Base-by-base conservation (phyloP, 225 moss, liverwort and hornwort genomes). In the Bryoerythrophyllum caledonicum region DNA sequence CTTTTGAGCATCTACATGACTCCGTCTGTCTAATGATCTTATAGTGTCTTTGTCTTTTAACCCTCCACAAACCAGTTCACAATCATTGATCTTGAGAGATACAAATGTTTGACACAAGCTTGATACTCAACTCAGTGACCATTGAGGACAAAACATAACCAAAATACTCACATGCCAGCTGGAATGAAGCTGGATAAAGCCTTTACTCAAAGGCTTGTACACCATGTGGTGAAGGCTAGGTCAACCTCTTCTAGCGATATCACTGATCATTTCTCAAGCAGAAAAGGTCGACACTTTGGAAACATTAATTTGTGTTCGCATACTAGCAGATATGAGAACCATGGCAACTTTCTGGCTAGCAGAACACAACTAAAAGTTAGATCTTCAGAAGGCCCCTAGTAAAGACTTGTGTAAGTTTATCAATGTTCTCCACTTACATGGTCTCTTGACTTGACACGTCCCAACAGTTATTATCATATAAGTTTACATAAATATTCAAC, bases 161-260 rank as follows among this genome's bases (percentile, higher is more conserved):
- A 75, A 74, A 79, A 69, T 69, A 80, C 80, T 80, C 80, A 80
- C 74, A 75, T 74, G 74, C 80, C 69, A 80, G 80, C 80, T 80
- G 69, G 80, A 67, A 68, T 69, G 69, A 67, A 74, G 63, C 80
- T 75, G 74, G 73, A 73, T 60, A 67, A 73, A 67, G 73, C 51
- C 73, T 67, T 53, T 79, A 79, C 73, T 73, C 79, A 79, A 67
- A 73, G 66, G 67, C 67, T 60, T 79, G 79, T 59, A 49, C 73
- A 67, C 67, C 73, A 73, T 79, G 67, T 66, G 65, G 55, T 78
- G 71, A 78, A 65, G 78, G 60, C 60, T 72, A 73, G 40, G 57
- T 68, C 67, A 73, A 79, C 67, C 61, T 79, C 79, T 79, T 67
- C 73, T 74, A 71, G 68, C 73, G 73, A 79, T 60, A 73, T 72